phyloP scores from a whole-genome alignment of 1,139 yeast genomes.

The Zygoascus meyerae region DNA sequence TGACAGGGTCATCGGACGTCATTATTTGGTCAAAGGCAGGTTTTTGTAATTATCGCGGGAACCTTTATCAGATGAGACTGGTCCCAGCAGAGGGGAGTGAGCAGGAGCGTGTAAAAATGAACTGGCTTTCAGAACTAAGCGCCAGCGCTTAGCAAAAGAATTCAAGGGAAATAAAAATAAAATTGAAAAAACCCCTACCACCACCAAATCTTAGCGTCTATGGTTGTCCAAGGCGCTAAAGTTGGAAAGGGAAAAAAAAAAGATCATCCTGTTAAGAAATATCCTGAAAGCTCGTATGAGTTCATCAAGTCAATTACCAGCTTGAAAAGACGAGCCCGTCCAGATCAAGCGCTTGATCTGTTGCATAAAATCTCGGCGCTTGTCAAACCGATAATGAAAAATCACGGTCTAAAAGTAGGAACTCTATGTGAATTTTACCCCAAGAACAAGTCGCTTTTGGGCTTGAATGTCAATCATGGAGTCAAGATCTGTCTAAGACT shows the following conservation, averaged over 20 bases:
- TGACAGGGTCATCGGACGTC: constrained; percentile 23
- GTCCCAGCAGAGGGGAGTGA: neutral
- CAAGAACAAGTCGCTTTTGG: constrained; percentile 57
- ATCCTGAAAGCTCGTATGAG: constrained; percentile 13
- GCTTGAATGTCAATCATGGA: constrained; percentile 85
- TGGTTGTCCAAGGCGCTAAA: neutral
- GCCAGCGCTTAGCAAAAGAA: no score
- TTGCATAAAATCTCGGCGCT: constrained; percentile 31
- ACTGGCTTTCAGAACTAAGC: neutral
- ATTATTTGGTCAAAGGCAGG: constrained; percentile 1
- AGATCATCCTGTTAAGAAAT: neutral
- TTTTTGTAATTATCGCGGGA: neutral
- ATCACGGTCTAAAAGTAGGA: constrained; percentile 59
- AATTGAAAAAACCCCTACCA: neutral
- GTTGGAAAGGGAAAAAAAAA: neutral
- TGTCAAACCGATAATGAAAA: constrained; percentile 61
- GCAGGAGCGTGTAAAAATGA: neutral
- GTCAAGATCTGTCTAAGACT: constrained; percentile 66
- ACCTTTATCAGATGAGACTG: neutral
- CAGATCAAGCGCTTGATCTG: constrained; percentile 30
- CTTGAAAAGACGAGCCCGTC: constrained; percentile 27
- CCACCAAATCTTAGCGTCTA: neutral
- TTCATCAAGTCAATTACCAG: constrained; percentile 17
- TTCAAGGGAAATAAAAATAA: neutral
- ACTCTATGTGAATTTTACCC: constrained; percentile 81